Base-by-base conservation (phyloP, 495 filamentous ascomycete species). In the Podospora anserina region DNA sequence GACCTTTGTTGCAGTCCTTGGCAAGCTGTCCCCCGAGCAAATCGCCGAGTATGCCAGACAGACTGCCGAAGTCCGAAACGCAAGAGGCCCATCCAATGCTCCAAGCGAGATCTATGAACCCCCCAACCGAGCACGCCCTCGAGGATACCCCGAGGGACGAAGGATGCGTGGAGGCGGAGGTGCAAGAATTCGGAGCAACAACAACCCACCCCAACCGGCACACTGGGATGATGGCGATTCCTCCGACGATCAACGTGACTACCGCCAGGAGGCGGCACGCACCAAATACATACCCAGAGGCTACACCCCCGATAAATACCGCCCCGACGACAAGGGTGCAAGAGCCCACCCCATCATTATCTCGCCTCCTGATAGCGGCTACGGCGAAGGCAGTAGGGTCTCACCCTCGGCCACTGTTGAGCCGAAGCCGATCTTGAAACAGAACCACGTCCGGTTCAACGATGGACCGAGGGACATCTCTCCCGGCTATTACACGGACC, bases 1-100 rank as follows among this genome's bases (percentile, higher is more conserved):
- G 0, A 86, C 87, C 23, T 89, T 88, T 68, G 89, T 92, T 7
- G 89, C 89, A 61, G 82, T 92, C 18, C 80, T 92, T 15, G 85
- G 90, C 11, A 84, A 87, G 30, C 75, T 92, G 57, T 82, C 82
- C 0, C 82, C 80, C 19, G 83, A 88, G 53, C 82, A 92, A 39
- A 87, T 92, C 66, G 79, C 85, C 65, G 83, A 86, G 53, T 84
- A 85, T 59, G 87, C 88, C 0, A 78, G 80, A 54, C 78, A 80
- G 63, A 90, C 88, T 27, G 75, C 80, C 5, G 82, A 86, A 66
- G 81, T 89, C 27, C 82, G 90, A 75, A 83, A 74, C 71, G 39
- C 39, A 49, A 49, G 39, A 32, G 7, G 30, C 30, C 30, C 30
- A 7, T 32, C 4, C 6, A 49, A 11, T 6, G 39, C 39, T 11